These are phyloP conservation scores for Cadophora malorum DNA, from an alignment of 2,329 filamentous ascomycete genomes.

Conservation along the genomic window DNA sequence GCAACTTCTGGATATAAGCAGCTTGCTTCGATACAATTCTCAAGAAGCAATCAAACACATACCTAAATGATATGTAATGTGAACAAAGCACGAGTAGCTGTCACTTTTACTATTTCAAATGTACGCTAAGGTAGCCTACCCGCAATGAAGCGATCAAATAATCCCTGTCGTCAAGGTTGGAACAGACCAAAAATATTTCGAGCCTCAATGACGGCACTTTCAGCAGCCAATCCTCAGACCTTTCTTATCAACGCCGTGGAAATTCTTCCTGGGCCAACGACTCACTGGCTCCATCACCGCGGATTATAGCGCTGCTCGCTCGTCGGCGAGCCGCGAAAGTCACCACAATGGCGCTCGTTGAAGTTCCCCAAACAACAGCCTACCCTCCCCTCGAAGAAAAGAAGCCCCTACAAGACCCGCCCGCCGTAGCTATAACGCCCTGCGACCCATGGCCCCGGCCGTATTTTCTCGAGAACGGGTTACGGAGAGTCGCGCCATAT, in stretches of 20 bases:
- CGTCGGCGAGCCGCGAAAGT: constrained; percentile 51
- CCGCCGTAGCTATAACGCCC: constrained; percentile 57
- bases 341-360: constrained; percentile 53
- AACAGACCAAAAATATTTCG: constrained; percentile 17
- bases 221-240: not conserved
- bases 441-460: constrained; percentile 65
- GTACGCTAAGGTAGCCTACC: not conserved
- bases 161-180: constrained; percentile 14
- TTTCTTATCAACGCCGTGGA: not conserved
- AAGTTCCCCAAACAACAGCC: constrained; percentile 39
- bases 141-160: constrained; percentile 11
- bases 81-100: not conserved
- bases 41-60: not conserved
- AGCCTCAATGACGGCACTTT: constrained; percentile 8
- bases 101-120: not conserved
- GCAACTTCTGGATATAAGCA: not conserved
- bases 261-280: not conserved
- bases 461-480: constrained; percentile 82
- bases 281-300: constrained; percentile 56
- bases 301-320: constrained; percentile 57
- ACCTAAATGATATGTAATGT: not conserved
- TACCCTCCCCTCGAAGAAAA: constrained; percentile 45
- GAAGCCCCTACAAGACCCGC: constrained; percentile 51
- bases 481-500: constrained; percentile 86
- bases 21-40: not conserved